Evolutionary conservation across 1,139 yeast genomes (phyloP).

Genomic region (Yamadazyma jaroonii): DNA sequence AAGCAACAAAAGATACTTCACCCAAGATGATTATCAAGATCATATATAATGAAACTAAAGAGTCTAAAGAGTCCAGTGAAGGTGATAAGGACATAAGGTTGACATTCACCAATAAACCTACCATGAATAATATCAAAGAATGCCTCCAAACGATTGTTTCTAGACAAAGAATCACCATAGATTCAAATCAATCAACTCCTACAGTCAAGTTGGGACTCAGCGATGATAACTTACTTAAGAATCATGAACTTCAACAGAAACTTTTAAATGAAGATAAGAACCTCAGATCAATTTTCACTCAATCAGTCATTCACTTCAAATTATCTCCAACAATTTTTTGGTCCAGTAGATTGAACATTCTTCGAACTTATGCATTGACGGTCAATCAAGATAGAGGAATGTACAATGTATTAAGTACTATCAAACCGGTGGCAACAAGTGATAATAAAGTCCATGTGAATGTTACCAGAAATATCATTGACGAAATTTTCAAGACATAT

Average conservation of each 20-base stretch:
- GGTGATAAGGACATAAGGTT: conserved; percentile 47
- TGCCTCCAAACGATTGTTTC: conserved; percentile 71
- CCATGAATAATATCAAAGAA: conserved; percentile 73
- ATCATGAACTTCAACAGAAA: conserved; percentile 75
- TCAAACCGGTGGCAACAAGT: conserved; percentile 87
- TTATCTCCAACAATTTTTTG: conserved; percentile 83
- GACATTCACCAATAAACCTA: conserved; percentile 66
- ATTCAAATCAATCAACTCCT: conserved; percentile 17
- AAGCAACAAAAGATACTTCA: conserved; percentile 70
- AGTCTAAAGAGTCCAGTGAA: conserved; percentile 10
- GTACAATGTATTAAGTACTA: conserved; percentile 88
- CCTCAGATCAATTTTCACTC: conserved; percentile 77
- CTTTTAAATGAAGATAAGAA: conserved; percentile 66
- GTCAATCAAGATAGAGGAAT: conserved; percentile 87
- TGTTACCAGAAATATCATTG: conserved; percentile 85
- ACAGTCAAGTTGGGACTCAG: conserved; percentile 24
- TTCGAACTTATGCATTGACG: conserved; percentile 84
- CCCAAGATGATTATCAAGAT: conserved; percentile 70
- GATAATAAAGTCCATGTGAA: conserved; percentile 91
- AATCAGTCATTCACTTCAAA: conserved; percentile 79
- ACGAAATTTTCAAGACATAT: conserved; percentile 87
- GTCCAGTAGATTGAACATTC: conserved; percentile 75
- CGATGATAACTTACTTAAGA: conserved; percentile 51
- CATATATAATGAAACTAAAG: conserved; percentile 34
- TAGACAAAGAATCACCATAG: conserved; percentile 53